These are phyloP conservation scores for Helotiales sp. DNA, from an alignment of 2,329 filamentous ascomycete genomes.

Conservation along the genomic window DNA sequence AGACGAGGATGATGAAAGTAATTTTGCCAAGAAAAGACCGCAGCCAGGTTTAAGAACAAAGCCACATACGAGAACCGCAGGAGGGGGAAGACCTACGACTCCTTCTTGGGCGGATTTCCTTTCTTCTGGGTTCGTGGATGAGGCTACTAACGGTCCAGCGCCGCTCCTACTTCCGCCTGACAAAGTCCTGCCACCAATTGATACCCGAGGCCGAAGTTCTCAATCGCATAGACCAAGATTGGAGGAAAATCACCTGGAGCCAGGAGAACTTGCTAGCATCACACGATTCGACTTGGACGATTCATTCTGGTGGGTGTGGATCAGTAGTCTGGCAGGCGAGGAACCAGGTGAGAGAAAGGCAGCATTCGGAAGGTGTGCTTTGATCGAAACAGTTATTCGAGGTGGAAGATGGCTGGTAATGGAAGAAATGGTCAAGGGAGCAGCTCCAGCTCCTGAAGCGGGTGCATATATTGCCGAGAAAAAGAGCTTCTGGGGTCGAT, in stretches of 20 bases:
- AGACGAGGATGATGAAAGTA: constrained; percentile 58
- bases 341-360: constrained; percentile 86
- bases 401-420: constrained; percentile 90
- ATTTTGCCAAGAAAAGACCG: constrained; percentile 45
- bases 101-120: constrained; percentile 99
- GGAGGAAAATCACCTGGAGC: constrained; percentile 76
- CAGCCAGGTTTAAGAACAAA: constrained; percentile 64
- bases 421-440: constrained; percentile 95
- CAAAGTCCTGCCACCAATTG: constrained; percentile 86
- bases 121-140: constrained; percentile 88
- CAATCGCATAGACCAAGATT: constrained; percentile 79
- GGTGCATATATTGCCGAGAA: constrained; percentile 94
- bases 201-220: constrained; percentile 79
- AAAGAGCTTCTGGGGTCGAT: constrained; percentile 91
- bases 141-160: constrained; percentile 63
- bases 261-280: constrained; percentile 94
- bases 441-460: constrained; percentile 80
- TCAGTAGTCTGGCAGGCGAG: constrained; percentile 90
- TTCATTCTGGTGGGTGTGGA: constrained; percentile 99
- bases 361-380: constrained; percentile 89
- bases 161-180: constrained; percentile 87
- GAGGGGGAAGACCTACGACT: constrained; percentile 77
- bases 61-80: constrained; percentile 67
- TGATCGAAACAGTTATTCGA: constrained; percentile 85
- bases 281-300: constrained; percentile 86